Evolutionary conservation across 2,329 filamentous ascomycete species (phyloP).

Genomic region (Biscogniauxia marginata): DNA sequence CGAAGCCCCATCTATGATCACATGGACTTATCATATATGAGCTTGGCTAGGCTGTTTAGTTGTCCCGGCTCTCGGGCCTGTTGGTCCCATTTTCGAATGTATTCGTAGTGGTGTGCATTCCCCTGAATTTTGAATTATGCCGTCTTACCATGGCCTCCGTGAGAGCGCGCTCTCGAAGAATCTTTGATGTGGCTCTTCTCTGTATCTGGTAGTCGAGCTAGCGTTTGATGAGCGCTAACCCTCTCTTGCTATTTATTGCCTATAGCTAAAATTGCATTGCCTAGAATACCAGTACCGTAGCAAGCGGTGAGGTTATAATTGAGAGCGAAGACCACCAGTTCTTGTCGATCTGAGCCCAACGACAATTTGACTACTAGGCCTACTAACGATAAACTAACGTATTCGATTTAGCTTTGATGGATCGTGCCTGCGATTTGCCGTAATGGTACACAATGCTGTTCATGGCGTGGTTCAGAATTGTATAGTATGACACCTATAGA

Average conservation of each 20-base stretch:
- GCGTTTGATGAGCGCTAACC: no score
- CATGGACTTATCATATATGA: background rate
- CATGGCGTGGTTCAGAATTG: background rate
- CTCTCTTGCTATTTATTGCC: no score
- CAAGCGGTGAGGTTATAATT: background rate
- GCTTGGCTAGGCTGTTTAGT: background rate
- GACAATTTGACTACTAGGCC: background rate
- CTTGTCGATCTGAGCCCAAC: background rate
- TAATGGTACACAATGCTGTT: background rate
- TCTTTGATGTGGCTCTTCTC: background rate
- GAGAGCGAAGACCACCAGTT: background rate
- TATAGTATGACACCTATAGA: background rate
- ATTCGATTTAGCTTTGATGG: background rate
- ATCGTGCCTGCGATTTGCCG: background rate
- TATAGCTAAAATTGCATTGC: background rate
- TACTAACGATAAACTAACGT: no score
- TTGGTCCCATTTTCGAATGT: background rate
- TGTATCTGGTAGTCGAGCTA: background rate
- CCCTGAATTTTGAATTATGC: slow-evolving; percentile 3
- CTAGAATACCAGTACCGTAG: background rate
- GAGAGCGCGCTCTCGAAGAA: background rate
- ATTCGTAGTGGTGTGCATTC: background rate
- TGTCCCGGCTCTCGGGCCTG: background rate
- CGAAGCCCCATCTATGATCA: background rate
- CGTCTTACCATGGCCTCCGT: slow-evolving; percentile 13